Evolutionary conservation across 352 stramenopile genomes (phyloP), one percentile per base, ranked within the genome.

Genomic region (Phytophthora hybrid): DNA sequence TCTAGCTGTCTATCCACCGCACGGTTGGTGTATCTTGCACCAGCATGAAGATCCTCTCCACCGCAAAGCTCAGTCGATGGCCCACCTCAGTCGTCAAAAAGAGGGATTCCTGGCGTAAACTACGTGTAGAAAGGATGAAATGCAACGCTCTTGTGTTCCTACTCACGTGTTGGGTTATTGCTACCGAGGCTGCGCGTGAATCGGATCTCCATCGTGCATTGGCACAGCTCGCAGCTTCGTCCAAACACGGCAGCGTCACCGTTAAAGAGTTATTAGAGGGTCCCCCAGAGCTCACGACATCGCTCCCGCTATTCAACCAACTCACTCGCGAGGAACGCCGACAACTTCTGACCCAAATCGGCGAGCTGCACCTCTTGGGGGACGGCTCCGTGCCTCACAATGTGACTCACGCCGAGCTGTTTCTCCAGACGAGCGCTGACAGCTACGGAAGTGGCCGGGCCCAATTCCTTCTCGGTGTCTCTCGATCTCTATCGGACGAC

Each of bases 401-500:
- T 51, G 34, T 73, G 10, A 76, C 54, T 1, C 66, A 68, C 14
- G 74, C 79, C 0, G 49, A 71, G 11, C 21, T 70, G 0, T 88
- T 89, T 46, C 71, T 94, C 10, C 29, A 78, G 13, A 63, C 47
- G 3, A 92, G 87, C 52, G 88, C 87, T 7, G 34, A 52, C 18
- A 52, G 5, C 0, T 62, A 69, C 16, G 77, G 79, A 1, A 68
- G 69, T 37, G 69, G 70, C 0, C 58, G 71, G 14, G 77, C 87
- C 32, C 86, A 93, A 58, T 88, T 92, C 63, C 51, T 82, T 1
- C 71, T 91, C 11, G 83, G 74, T 5, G 59, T 77, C 8, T 66
- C 87, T 3, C 47, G 75, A 68, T 11, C 59, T 71, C 32, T 59
- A 58, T 13, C 46, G 47, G 41, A 61, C 57, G 31, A 78, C n/a